Percentiles rank a stretch among this genome's conserved stretches.
Conservation (phyloP, 257 asterid genomes). For the Paraleonurus japonicus region DNA sequence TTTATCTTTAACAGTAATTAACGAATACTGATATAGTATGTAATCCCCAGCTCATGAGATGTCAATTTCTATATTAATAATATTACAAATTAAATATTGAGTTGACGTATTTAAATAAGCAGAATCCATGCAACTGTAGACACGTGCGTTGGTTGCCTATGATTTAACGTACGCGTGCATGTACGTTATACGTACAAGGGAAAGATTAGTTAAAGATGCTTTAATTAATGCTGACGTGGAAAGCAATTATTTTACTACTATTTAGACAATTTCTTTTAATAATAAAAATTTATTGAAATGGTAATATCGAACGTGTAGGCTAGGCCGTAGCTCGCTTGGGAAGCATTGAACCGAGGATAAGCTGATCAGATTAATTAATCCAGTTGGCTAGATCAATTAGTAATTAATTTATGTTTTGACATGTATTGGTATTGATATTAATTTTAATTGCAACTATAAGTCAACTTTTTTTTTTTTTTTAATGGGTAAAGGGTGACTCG, state of each 20-base stretch:
- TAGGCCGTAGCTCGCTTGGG: neutral
- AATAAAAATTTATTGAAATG: neutral
- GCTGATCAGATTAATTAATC: conserved; percentile 27
- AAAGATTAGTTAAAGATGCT: conserved; percentile 15
- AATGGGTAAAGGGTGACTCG: too few relatives aligned
- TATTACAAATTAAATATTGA: neutral
- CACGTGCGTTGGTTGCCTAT: conserved; percentile 33
- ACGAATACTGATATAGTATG: neutral
- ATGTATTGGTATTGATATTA: neutral
- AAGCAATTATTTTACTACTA: neutral
- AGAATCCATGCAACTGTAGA: conserved; percentile 35
- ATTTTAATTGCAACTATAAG: neutral
- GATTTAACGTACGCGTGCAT: conserved; percentile 35
- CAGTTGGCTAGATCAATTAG: conserved; percentile 29
- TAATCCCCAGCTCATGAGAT: neutral
- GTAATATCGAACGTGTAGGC: neutral
- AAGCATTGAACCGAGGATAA: conserved; percentile 20
- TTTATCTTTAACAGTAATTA: neutral
- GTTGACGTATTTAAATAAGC: neutral
- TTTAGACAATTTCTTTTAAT: neutral
- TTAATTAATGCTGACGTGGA: conserved; percentile 27
- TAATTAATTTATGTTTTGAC: conserved; percentile 20
- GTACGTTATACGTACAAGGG: conserved; percentile 42
- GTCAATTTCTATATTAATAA: neutral
- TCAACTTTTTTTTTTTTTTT: neutral